Evolutionary conservation across 1,284 basidiomycete genomes (phyloP), one percentile per base, ranked within the genome.

Genomic region (Earliella scabrosa): DNA sequence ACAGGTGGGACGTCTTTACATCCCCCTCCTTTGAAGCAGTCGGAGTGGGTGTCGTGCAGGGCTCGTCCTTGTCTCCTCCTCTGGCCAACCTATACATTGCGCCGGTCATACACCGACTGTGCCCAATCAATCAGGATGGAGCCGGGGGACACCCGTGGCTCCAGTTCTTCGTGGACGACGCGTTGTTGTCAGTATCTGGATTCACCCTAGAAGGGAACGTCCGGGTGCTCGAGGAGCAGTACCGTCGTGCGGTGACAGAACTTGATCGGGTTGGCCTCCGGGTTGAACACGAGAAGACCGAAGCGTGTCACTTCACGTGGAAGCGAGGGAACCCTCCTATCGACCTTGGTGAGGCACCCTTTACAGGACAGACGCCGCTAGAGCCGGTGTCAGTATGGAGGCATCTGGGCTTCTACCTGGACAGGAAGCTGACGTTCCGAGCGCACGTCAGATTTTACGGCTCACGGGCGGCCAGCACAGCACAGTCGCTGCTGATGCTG

Each of bases 111-210:
- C 36, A 50, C 36, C 18, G 27, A 24, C 48, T 50, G 13, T 40
- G 7, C 24, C 48, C 48, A 2, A 14, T 29, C 7, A 27, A 44
- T 11, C 18, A 11, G 14, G 48, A 48, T n/a, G 23, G 46, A 13
- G 20, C 23, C 2, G 46, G 46, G 1, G 36, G 47, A 2, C 36
- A 49, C 21, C 47, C 47, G 4, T 38, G 34, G 34, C 35, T 49
- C 2, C 47, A 49, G 36, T 49, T 39, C 35, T 49, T 49, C 13
- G 47, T 49, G 36, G 47, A 49, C n/a, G 36, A 49, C 24, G 46
- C 35, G 4, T 24, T 39, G n/a, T 49, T 35, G 47, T 29, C 35
- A 1, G 47, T 49, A 6, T 27, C 47, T 9, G 16, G 47, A 13
- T 9, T 24, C 2, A 32, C 24, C 9, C 36, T 27, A 8, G 35